Base-by-base conservation (phyloP, 495 filamentous ascomycete species). In the Monascus purpureus region DNA sequence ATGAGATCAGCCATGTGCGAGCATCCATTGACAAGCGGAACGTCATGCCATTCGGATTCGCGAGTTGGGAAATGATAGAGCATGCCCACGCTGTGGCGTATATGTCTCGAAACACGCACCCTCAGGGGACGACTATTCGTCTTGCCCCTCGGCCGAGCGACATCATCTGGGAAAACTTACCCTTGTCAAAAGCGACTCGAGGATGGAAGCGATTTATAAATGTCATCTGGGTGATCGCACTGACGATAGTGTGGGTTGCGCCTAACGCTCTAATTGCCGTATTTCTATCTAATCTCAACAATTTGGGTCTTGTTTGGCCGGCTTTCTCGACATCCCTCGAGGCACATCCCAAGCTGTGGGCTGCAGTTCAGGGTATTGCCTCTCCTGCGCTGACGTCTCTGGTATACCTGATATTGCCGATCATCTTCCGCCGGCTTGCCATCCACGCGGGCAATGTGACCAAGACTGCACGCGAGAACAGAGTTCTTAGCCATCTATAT, bases 181-280 rank as follows among this genome's bases (percentile, higher is more conserved):
- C 69, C 13, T 60, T 93, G 35, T 67, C 65, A 15, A 73, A 77
- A 29, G 50, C 67, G 13, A 62, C 70, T 6, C 73, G 86, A 36
- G 60, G 68, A 32, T 82, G 75, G 65, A 80, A 77, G 45, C 62
- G 75, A 13, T 62, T 93, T 28, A 67, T 80, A 39, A 90, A 84
- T 51, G 78, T 82, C 30, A 51, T 92, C 25, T 92, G 87, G 81
- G 77, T 95, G 14, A 55, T 70, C 17, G 40, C 82, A 4, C 59
- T 97, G 38, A 96, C 90, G 0, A 17, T 93, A 5, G 43, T 90
- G n/a, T 97, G 82, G 75, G 75, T 93, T 40, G 83, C 69, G n/a
- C 90, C 88, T 39, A 97, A 96, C 66, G 83, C 83, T 28, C 60
- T 96, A 52, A 96, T 94, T 39, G 82, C 90, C 33, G 76, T 96